Conservation (phyloP, 2,329 filamentous ascomycete species). For the Cladorrhinum sp. region DNA sequence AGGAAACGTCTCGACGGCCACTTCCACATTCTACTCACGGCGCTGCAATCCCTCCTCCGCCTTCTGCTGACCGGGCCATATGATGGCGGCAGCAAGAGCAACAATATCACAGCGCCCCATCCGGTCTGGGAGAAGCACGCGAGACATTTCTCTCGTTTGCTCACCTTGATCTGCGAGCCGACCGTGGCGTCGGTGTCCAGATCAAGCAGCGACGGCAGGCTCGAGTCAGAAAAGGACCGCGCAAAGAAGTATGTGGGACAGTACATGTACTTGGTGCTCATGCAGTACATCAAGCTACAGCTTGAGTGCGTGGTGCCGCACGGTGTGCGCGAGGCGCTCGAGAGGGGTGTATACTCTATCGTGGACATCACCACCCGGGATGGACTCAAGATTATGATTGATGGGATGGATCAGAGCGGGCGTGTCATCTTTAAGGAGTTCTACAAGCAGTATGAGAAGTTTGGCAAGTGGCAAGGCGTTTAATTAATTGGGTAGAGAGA, state of each 20-base stretch:
- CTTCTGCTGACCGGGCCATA: slow-evolving; percentile 46
- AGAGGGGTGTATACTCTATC: slow-evolving; percentile 57
- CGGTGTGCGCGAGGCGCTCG: slow-evolving; percentile 52
- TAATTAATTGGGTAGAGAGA: slow-evolving; percentile 32
- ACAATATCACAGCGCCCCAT: slow-evolving; percentile 16
- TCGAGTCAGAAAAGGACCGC: slow-evolving; percentile 59
- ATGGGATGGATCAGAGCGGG: slow-evolving; percentile 57
- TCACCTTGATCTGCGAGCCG: slow-evolving; percentile 48
- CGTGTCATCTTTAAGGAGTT: slow-evolving; percentile 57
- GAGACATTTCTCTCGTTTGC: slow-evolving; percentile 50
- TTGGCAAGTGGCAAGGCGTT: slow-evolving; percentile 63
- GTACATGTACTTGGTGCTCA: slow-evolving; percentile 60
- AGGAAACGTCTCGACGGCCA: slow-evolving; percentile 60
- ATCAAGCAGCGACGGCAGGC: slow-evolving; percentile 50
- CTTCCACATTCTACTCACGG: slow-evolving; percentile 55
- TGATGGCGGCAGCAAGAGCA: slow-evolving; percentile 1
- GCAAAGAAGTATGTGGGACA: slow-evolving; percentile 60
- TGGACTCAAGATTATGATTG: slow-evolving; percentile 54
- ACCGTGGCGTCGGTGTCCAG: slow-evolving; percentile 27
- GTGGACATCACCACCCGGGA: slow-evolving; percentile 57
- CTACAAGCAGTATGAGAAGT: slow-evolving; percentile 58
- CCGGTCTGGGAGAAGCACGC: slow-evolving; percentile 43
- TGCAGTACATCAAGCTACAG: slow-evolving; percentile 60
- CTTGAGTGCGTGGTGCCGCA: slow-evolving; percentile 53
- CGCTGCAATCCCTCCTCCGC: slow-evolving; percentile 55